Conservation (phyloP, 331 rosid species). For the Pyrus hybrid region DNA sequence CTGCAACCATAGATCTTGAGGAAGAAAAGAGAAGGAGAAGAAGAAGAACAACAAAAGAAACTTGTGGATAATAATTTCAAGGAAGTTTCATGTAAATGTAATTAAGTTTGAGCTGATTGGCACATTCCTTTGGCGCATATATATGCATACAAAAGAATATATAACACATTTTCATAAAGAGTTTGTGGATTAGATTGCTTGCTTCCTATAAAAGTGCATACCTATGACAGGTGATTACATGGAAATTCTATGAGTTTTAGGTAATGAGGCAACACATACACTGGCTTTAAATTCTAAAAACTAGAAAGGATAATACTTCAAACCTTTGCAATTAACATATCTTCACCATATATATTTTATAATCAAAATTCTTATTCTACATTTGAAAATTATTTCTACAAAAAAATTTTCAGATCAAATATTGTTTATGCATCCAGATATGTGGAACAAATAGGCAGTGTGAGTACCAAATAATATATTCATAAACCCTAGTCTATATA, state of each 20-base stretch:
- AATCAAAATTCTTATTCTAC: no score
- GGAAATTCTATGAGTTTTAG: not conserved
- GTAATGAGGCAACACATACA: not conserved
- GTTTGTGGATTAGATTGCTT: constrained; percentile 15
- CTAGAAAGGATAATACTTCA: not conserved
- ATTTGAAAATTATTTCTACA: not conserved
- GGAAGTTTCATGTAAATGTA: not conserved
- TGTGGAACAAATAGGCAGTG: not conserved
- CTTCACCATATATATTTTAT: no score
- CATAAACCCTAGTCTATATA: not conserved
- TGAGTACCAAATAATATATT: no score
- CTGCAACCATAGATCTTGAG: constrained; percentile 9
- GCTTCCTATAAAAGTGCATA: not conserved
- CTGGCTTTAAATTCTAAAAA: not conserved
- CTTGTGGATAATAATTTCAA: not conserved
- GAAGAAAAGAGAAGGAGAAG: not conserved
- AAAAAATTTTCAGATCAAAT: no score
- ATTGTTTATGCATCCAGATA: not conserved
- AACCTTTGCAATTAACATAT: no score
- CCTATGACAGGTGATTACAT: not conserved
- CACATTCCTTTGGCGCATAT: not conserved
- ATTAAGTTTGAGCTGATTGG: not conserved
- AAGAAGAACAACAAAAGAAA: not conserved
- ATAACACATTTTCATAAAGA: not conserved
- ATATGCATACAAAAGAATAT: not conserved